Conservation (phyloP, 768 basidiomycete genomes). For the Leucosporidium yakuticum region DNA sequence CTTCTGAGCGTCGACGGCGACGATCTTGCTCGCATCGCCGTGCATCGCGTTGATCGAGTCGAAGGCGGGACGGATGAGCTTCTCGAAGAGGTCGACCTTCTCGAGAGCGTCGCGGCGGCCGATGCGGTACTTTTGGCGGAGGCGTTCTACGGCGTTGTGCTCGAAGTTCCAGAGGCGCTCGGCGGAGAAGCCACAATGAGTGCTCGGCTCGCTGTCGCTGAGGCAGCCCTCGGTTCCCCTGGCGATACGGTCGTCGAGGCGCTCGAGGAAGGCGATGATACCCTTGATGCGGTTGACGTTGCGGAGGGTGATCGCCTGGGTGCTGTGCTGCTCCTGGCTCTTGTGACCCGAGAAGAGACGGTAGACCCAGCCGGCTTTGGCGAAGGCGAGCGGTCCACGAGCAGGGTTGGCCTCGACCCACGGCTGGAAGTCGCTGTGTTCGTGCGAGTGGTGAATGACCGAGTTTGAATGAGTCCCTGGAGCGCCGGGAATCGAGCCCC, state of each 20-base stretch:
- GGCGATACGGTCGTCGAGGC: constrained; percentile 35
- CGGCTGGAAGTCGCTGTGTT: constrained; percentile 13
- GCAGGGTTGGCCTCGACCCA: constrained; percentile 14
- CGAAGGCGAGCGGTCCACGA: constrained; percentile 27
- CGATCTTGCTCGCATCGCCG: background rate
- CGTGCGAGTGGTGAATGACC: constrained; percentile 20
- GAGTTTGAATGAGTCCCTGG: constrained; percentile 15
- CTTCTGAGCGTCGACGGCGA: background rate
- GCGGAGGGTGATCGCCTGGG: constrained; percentile 33
- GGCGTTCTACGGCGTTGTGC: constrained; percentile 20
- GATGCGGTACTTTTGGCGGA: constrained; percentile 22
- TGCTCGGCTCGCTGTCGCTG: constrained; percentile 11
- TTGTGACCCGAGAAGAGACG: constrained; percentile 39
- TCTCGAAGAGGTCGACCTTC: constrained; percentile 27
- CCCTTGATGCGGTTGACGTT: constrained; percentile 40
- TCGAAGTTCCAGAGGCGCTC: constrained; percentile 36
- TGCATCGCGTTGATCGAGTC: background rate
- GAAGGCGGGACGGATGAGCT: constrained; percentile 5
- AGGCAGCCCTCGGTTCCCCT: constrained; percentile 31
- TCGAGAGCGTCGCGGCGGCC: constrained; percentile 19
- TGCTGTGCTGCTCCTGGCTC: constrained; percentile 34
- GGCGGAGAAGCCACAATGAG: constrained; percentile 31
- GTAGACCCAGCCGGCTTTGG: constrained; percentile 39
- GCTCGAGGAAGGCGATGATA: constrained; percentile 38
- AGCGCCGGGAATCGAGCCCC: constrained; percentile 35